A percentile compares a stretch with the other conserved stretches of the same genome.
Conservation (phyloP, 306 rosid species). For the Erythrophleum fordii region DNA sequence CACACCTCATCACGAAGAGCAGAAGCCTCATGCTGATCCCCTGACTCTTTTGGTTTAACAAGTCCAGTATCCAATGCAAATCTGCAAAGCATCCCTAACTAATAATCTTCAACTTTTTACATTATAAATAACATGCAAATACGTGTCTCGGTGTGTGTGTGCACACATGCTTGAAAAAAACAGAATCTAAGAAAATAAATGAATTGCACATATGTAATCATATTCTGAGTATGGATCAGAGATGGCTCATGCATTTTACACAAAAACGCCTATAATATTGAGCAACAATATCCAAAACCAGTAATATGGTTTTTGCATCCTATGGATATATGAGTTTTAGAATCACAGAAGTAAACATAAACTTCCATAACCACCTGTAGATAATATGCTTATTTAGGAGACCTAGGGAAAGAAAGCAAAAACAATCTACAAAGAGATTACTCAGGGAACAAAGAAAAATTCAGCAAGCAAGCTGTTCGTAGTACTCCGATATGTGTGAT, state of each 20-base stretch:
- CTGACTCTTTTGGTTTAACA: constrained; percentile 62
- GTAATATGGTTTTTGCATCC: background rate
- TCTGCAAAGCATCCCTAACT: constrained; percentile 56
- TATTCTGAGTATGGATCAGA: background rate
- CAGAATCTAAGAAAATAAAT: background rate
- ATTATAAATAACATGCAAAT: background rate
- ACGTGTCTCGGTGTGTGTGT: background rate
- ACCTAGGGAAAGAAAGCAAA: too few relatives aligned
- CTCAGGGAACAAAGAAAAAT: background rate
- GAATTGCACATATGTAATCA: background rate
- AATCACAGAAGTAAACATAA: background rate
- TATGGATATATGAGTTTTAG: background rate
- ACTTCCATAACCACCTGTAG: background rate
- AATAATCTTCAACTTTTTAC: background rate
- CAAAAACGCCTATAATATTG: background rate
- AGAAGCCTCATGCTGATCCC: constrained; percentile 71
- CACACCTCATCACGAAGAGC: constrained; percentile 86
- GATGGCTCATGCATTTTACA: background rate
- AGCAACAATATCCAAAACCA: constrained; percentile 12
- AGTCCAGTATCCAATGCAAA: constrained; percentile 59
- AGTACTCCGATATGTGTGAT: background rate
- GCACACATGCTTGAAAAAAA: background rate
- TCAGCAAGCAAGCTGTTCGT: background rate
- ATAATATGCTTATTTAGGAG: constrained; percentile 6
- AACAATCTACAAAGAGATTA: background rate